These are phyloP conservation scores for Naganishia sp. DNA, from an alignment of 1,284 basidiomycete species.

Conservation along the genomic window DNA sequence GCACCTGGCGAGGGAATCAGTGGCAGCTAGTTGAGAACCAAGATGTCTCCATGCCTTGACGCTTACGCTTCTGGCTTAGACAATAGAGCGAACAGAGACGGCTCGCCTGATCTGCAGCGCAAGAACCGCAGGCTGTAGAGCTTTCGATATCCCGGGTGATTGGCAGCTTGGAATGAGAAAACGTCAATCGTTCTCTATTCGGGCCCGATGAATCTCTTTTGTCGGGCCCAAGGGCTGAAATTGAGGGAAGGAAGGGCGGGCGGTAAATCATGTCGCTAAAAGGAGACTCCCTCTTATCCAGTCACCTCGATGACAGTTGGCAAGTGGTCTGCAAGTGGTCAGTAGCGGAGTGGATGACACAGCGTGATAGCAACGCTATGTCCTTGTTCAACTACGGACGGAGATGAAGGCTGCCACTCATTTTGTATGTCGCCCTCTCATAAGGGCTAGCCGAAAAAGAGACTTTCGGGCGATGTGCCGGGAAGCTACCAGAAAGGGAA, in stretches of 20 bases:
- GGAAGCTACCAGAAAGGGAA: not conserved
- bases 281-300: too few species aligned
- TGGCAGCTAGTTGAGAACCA: not conserved
- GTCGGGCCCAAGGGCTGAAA: not conserved
- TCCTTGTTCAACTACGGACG: too few species aligned
- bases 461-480: not conserved
- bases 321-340: too few species aligned
- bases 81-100: not conserved
- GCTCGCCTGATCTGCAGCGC: not conserved
- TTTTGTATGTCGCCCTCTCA: too few species aligned
- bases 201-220: not conserved
- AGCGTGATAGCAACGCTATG: too few species aligned
- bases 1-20: not conserved
- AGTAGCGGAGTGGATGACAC: too few species aligned
- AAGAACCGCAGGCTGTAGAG: not conserved
- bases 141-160: not conserved
- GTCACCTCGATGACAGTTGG: too few species aligned
- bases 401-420: too few species aligned
- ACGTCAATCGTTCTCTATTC: not conserved
- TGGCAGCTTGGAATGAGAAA: not conserved
- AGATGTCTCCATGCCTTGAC: not conserved
- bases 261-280: too few species aligned
- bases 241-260: too few species aligned
- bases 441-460: too few species aligned
- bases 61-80: not conserved